Evolutionary conservation across 352 stramenopile species (phyloP).

Genomic region (Globisporangium paddicum): DNA sequence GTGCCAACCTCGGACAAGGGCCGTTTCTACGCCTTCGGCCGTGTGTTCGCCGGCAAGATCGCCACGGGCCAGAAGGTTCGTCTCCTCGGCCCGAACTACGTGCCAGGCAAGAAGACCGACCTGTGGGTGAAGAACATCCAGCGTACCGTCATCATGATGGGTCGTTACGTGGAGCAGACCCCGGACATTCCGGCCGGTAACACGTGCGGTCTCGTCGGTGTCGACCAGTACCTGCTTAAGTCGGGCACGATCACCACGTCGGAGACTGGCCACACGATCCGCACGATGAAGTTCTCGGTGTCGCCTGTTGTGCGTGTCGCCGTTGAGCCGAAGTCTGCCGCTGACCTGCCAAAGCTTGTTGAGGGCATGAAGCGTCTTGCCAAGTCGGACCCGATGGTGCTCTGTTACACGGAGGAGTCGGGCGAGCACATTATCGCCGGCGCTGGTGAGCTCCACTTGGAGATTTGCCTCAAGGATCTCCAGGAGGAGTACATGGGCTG

Average conservation of each 20-base stretch:
- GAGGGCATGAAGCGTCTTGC: conserved; percentile 99
- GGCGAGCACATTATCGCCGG: conserved; percentile 99
- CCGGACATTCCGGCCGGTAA: conserved; percentile 99
- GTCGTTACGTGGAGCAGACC: conserved; percentile 97
- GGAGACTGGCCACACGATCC: conserved; percentile 97
- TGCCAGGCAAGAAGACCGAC: conserved; percentile 99
- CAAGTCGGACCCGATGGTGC: conserved; percentile 99
- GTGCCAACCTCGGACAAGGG: conserved; percentile 98
- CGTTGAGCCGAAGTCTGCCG: conserved; percentile 98
- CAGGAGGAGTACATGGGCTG: conserved; percentile 99
- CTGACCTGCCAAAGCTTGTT: conserved; percentile 99
- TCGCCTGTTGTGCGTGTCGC: conserved; percentile 99
- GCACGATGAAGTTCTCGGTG: conserved; percentile 99
- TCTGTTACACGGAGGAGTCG: conserved; percentile 99
- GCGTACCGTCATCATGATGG: conserved; percentile 99
- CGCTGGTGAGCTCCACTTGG: conserved; percentile 98
- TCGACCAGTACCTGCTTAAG: conserved; percentile 99
- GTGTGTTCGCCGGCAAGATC: conserved; percentile 99
- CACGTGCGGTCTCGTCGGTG: conserved; percentile 98
- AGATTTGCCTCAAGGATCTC: conserved; percentile 99
- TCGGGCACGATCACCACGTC: conserved; percentile 98
- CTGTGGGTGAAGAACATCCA: conserved; percentile 99
- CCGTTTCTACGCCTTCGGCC: conserved; percentile 99
- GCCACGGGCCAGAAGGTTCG: conserved; percentile 98
- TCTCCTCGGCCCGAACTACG: conserved; percentile 99